A percentile compares a stretch with the other conserved stretches of the same genome.
Conservation (phyloP, 352 stramenopile species). For the Elongisporangium anandrum region DNA sequence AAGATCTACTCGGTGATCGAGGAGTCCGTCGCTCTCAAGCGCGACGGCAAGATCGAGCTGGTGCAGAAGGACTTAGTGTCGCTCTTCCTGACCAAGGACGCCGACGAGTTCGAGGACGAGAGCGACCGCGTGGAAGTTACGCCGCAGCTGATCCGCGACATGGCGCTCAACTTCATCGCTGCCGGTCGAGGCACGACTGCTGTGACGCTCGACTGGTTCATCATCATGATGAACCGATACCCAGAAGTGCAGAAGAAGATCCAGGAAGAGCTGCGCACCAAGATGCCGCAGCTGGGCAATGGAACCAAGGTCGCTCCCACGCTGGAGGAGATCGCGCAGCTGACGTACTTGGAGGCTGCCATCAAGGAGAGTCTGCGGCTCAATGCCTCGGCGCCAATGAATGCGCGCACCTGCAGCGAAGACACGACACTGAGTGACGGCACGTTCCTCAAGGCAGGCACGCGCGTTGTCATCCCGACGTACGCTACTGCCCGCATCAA, state of each 20-base stretch:
- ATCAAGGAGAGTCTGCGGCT: conserved; percentile 53
- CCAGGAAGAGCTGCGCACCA: conserved; percentile 26
- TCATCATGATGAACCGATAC: conserved; percentile 66
- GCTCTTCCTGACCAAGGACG: conserved; percentile 42
- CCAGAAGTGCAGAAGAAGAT: conserved; percentile 38
- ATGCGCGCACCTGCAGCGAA: conserved; percentile 35
- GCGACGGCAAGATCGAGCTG: conserved; percentile 6
- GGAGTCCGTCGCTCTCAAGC: conserved; percentile 23
- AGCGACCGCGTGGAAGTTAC: conserved; percentile 20
- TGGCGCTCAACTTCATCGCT: conserved; percentile 71
- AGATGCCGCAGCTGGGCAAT: conserved; percentile 16
- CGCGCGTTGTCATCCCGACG: conserved; percentile 48
- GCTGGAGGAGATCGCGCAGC: conserved; percentile 29
- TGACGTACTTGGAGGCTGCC: conserved; percentile 47
- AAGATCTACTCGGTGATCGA: conserved; percentile 30
- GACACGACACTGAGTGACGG: conserved; percentile 67
- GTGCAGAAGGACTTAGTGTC: conserved; percentile 37
- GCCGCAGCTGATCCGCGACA: conserved; percentile 67
- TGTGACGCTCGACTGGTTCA: conserved; percentile 59
- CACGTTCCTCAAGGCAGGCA: conserved; percentile 52
- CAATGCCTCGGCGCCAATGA: conserved; percentile 56
- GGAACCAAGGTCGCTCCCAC: conserved; percentile 17
- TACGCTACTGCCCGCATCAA: conserved; percentile 57
- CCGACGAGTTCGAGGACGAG: conserved; percentile 18
- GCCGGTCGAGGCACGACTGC: conserved; percentile 76